Percentiles rank a stretch among this genome's conserved stretches.
Conservation (phyloP, 306 rosid species). For the Luffa acutangula region DNA sequence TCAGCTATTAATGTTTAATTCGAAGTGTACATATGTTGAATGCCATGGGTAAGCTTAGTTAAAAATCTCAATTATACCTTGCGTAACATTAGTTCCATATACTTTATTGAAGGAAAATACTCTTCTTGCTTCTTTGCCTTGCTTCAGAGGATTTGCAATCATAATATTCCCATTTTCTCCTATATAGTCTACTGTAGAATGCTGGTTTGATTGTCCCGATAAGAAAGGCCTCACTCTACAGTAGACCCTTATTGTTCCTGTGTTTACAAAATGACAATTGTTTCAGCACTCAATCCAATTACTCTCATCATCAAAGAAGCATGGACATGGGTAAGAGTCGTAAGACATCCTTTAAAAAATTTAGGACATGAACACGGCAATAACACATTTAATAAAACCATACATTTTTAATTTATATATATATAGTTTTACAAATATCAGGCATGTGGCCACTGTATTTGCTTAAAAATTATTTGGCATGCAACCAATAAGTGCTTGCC, state of each 20-base stretch:
- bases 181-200: slow-evolving; percentile 73
- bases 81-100: slow-evolving; percentile 72
- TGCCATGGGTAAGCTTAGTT: slow-evolving; percentile 60
- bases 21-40: neutral
- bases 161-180: slow-evolving; percentile 94
- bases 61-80: slow-evolving; percentile 38
- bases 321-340: neutral
- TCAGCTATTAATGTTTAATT: neutral
- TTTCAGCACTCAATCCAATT: neutral
- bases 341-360: neutral
- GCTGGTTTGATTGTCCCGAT: slow-evolving; percentile 54
- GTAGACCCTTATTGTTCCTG: slow-evolving; percentile 89
- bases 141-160: slow-evolving; percentile 82
- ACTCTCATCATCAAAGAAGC: neutral
- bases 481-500: neutral
- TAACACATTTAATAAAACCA: neutral
- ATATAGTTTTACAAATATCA: neutral
- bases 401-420: neutral
- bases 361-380: neutral
- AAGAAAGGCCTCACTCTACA: slow-evolving; percentile 93
- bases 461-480: neutral
- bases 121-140: slow-evolving; percentile 78
- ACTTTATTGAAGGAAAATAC: slow-evolving; percentile 88
- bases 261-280: slow-evolving; percentile 10
- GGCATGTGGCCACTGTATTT: neutral